A percentile compares a stretch with the other conserved stretches of the same genome.
Evolutionary conservation across 768 basidiomycete species (phyloP).

Genomic region (Macrolepiota fuliginosa): DNA sequence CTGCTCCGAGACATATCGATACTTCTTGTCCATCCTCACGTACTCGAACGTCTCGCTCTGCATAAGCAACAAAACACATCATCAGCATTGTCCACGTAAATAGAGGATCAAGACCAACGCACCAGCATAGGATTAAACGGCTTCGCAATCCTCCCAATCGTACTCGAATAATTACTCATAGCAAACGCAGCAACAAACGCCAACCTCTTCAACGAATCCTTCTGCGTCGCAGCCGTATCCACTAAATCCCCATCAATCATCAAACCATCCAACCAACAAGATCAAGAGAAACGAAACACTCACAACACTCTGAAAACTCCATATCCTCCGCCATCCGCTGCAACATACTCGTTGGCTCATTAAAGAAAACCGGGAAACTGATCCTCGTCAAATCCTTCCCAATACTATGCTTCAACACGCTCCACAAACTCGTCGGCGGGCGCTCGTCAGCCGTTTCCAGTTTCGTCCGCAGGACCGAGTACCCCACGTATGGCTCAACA

Average conservation of each 20-base stretch:
- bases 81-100: neutral
- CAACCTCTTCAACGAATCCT: conserved; percentile 76
- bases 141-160: conserved; percentile 94
- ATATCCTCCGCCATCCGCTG: conserved; percentile 98
- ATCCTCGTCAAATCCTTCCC: conserved; percentile 98
- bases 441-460: conserved; percentile 68
- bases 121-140: conserved; percentile 97
- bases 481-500: conserved; percentile 59
- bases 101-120: conserved; percentile 24
- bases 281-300: conserved; percentile 28
- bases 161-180: conserved; percentile 97
- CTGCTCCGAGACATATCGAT: conserved; percentile 93
- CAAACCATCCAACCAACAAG: conserved; percentile 10
- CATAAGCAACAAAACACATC: conserved; percentile 1
- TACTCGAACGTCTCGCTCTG: conserved; percentile 96
- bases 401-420: conserved; percentile 91
- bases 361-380: conserved; percentile 91
- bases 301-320: conserved; percentile 92
- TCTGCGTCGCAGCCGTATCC: conserved; percentile 78
- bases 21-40: conserved; percentile 81
- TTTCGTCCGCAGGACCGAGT: conserved; percentile 54
- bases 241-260: conserved; percentile 44
- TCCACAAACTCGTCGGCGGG: conserved; percentile 90
- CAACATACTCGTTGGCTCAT: conserved; percentile 94
- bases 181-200: conserved; percentile 96